Evolutionary conservation across 352 stramenopile genomes (phyloP), one percentile per base, ranked within the genome.

Genomic region (Pythium chondricola): DNA sequence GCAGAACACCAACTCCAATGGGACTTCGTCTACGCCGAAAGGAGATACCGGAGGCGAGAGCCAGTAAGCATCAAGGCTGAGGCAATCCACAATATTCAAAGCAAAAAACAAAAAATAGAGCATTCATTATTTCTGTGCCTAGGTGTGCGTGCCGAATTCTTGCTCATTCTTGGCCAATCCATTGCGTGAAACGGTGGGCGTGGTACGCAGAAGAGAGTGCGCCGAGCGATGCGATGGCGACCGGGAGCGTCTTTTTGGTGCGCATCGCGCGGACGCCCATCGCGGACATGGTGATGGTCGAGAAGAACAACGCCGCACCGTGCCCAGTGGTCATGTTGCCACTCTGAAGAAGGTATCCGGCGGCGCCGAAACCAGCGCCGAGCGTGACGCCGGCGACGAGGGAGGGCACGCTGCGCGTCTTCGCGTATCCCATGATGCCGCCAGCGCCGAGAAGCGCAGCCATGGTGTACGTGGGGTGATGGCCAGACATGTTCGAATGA

Each of bases 401-500:
- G 20, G 77, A 92, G 33, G 84, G 75, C 40, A 94, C 56, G 37
- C 77, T 92, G 56, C 83, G 85, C 42, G 65, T 88, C 56, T 79
- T 81, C 30, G 83, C 51, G 68, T 93, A 95, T 50, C 85, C 85
- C 56, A 91, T 75, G 30, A 83, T 33, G 39, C 85, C 83, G 55
- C 85, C 85, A 13, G 48, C 67, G 17, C 63, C 61, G 32, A 93
- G 53, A 38, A 91, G 61, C 27, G 63, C 78, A 18, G 61, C 82
- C 80, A 93, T 90, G 33, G 80, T 90, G 68, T 83, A 91, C 63
- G 83, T 91, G 13, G 83, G 68, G 61, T 93, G 83, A 52, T 93
- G 82, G 16, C 74, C 69, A 7, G 56, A 63, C 78, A 85, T 85
- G 6, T 42, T 65, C 6, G 30, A 24, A n/a, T n/a, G 16, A 31